Conservation (phyloP, 2,329 filamentous ascomycete genomes). For the Cercospora zeina region DNA sequence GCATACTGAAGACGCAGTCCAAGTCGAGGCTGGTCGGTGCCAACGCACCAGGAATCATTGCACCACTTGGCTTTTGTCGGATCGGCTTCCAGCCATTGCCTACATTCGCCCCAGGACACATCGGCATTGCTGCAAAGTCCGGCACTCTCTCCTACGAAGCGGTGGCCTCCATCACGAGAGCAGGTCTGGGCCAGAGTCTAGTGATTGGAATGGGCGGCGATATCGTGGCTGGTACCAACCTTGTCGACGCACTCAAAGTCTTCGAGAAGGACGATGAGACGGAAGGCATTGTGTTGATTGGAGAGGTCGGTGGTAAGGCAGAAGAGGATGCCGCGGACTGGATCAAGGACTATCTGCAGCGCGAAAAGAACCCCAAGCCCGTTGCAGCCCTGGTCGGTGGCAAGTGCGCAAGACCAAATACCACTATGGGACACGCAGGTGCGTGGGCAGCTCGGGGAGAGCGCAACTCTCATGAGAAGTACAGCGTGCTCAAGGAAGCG, state of each 20-base stretch:
- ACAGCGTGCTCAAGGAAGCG: constrained; percentile 63
- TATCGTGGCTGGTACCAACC: constrained; percentile 70
- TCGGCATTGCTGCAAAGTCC: constrained; percentile 78
- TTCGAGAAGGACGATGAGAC: constrained; percentile 68
- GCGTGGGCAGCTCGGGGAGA: constrained; percentile 70
- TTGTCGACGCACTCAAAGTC: constrained; percentile 68
- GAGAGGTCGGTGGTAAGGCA: constrained; percentile 69
- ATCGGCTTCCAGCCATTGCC: constrained; percentile 76
- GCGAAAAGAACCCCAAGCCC: constrained; percentile 65
- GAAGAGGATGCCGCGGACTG: constrained; percentile 73
- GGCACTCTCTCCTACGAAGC: constrained; percentile 80
- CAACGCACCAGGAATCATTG: constrained; percentile 80
- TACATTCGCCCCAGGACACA: constrained; percentile 66
- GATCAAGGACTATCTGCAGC: constrained; percentile 65
- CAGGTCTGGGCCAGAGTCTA: constrained; percentile 74
- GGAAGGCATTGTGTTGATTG: constrained; percentile 69
- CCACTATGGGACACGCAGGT: constrained; percentile 77
- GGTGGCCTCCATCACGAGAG: constrained; percentile 70
- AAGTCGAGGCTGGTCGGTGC: constrained; percentile 73
- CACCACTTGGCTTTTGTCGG: constrained; percentile 67
- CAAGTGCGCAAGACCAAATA: constrained; percentile 60
- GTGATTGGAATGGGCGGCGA: constrained; percentile 79
- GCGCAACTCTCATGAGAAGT: constrained; percentile 64
- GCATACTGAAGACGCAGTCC: constrained; percentile 69
- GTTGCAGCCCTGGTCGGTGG: constrained; percentile 73